Conservation (phyloP, 75 land plant genomes). For the Chamaecyparis obtusa region DNA sequence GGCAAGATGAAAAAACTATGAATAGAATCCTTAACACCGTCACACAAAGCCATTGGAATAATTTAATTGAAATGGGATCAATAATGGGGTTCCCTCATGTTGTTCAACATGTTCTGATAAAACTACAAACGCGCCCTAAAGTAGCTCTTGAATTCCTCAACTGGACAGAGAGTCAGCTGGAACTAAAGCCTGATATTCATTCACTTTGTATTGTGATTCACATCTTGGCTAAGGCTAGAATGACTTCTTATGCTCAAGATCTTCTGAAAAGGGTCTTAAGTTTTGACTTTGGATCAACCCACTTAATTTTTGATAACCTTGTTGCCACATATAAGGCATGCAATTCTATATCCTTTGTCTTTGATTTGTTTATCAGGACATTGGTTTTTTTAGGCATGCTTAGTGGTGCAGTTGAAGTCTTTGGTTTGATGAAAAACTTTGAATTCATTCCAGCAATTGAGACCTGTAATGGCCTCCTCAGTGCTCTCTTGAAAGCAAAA, state of each 20-base stretch:
- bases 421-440: slow-evolving; percentile 24
- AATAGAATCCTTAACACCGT: background rate
- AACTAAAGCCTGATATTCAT: background rate
- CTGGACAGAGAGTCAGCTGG: background rate
- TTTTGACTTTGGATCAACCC: background rate
- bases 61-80: background rate
- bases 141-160: background rate
- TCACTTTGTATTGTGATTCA: slow-evolving; percentile 2
- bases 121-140: background rate
- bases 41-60: background rate
- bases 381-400: slow-evolving; percentile 21
- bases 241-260: background rate
- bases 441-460: slow-evolving; percentile 33
- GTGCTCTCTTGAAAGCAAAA: slow-evolving; percentile 27
- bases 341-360: background rate
- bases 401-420: slow-evolving; percentile 22
- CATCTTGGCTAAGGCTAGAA: background rate
- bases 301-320: slow-evolving; percentile 1
- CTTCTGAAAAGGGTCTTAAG: background rate
- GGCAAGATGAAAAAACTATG: background rate
- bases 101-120: slow-evolving; percentile 3
- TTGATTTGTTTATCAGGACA: slow-evolving; percentile 14
- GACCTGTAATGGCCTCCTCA: slow-evolving; percentile 39
- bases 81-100: background rate
- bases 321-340: slow-evolving; percentile 1